These are phyloP conservation scores for Ramaria sp. DNA, from an alignment of 768 basidiomycete genomes.

Conservation along the genomic window DNA sequence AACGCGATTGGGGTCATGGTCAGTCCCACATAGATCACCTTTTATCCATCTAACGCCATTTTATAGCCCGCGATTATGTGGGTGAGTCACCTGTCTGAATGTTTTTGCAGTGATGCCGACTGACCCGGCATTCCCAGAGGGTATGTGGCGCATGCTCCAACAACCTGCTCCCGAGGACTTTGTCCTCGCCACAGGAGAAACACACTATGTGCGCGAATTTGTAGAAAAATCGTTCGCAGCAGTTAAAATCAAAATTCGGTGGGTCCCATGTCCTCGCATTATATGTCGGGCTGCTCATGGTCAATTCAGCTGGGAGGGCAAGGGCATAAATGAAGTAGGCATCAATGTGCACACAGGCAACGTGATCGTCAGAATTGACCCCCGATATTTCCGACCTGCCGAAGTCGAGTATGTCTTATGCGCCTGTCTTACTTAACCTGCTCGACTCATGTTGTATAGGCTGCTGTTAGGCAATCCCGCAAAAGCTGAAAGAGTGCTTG, in stretches of 20 bases:
- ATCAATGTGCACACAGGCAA: conserved; percentile 58
- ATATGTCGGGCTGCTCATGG: conserved; percentile 3
- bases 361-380: conserved; percentile 75
- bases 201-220: conserved; percentile 87
- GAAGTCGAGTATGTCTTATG: conserved; percentile 74
- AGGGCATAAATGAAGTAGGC: conserved; percentile 68
- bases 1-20: conserved; percentile 98
- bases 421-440: background rate
- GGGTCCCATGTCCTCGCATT: conserved; percentile 29
- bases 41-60: background rate
- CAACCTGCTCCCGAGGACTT: conserved; percentile 78
- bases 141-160: conserved; percentile 97
- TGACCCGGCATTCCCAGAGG: conserved; percentile 72
- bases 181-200: conserved; percentile 93
- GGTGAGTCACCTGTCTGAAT: background rate
- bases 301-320: conserved; percentile 58
- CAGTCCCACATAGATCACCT: conserved; percentile 14
- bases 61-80: conserved; percentile 49
- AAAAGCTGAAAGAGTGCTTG: conserved; percentile 81
- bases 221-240: conserved; percentile 77
- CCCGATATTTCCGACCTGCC: conserved; percentile 87
- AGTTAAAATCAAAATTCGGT: conserved; percentile 51
- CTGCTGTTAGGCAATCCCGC: conserved; percentile 79
- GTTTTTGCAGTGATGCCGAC: background rate
- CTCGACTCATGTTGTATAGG: conserved; percentile 25